phyloP scores from a whole-genome alignment of 768 basidiomycete species.

The Aureoboletus auriporus region DNA sequence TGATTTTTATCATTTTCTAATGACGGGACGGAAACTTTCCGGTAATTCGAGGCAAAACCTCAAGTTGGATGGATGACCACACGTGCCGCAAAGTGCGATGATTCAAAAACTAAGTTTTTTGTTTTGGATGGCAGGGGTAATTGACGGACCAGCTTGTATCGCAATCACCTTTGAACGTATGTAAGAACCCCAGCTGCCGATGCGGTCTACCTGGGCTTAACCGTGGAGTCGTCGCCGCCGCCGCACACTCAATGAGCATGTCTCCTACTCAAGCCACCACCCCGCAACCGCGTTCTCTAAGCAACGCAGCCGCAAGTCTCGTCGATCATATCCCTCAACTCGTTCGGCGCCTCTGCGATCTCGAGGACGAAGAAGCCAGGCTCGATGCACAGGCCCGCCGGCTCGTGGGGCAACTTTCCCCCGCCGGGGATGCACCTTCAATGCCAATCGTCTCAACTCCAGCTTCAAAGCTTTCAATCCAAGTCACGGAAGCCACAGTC shows the following conservation, averaged over 20 bases:
- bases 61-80: too few species aligned
- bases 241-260: constrained; percentile 3
- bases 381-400: constrained; percentile 15
- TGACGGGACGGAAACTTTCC: too few species aligned
- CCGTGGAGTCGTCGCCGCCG: too few species aligned
- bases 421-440: neutral
- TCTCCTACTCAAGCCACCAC: neutral
- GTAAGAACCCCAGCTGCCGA: constrained; percentile 5
- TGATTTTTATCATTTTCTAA: too few species aligned
- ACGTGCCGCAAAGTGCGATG: too few species aligned
- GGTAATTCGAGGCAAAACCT: too few species aligned
- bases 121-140: too few species aligned
- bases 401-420: constrained; percentile 5
- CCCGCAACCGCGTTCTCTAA: constrained; percentile 1
- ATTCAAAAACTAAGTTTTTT: too few species aligned
- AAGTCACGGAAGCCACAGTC: neutral
- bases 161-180: constrained; percentile 11
- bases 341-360: constrained; percentile 17
- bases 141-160: constrained; percentile 8
- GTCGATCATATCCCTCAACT: constrained; percentile 15
- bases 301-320: constrained; percentile 10
- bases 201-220: too few species aligned
- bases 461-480: neutral
- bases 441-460: neutral
- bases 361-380: constrained; percentile 18